A percentile compares a stretch with the other conserved stretches of the same genome.
Evolutionary conservation across 352 stramenopile species (phyloP).

Genomic region (Globisporangium viniferum): DNA sequence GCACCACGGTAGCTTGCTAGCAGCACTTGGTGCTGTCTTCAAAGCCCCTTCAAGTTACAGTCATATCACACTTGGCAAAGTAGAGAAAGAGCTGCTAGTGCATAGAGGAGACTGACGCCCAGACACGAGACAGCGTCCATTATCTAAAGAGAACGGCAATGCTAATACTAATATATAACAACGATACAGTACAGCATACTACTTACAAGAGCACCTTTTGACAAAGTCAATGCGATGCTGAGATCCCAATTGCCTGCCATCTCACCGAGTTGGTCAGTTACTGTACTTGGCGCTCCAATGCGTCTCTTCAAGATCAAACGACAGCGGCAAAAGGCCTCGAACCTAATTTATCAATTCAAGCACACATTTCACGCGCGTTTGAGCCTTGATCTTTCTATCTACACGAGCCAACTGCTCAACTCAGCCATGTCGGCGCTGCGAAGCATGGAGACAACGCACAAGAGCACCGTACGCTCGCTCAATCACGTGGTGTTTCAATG

Average conservation of each 20-base stretch:
- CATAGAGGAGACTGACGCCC: not conserved
- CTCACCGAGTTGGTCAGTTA: not conserved
- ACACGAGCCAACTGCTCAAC: no score
- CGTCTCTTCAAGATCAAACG: constrained; percentile 1
- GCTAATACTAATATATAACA: not conserved
- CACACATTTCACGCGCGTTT: not conserved
- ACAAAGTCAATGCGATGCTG: not conserved
- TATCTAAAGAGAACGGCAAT: not conserved
- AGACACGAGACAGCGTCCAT: no score
- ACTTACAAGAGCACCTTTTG: not conserved
- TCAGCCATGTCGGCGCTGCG: constrained; percentile 70
- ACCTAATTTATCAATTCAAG: not conserved
- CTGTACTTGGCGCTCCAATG: not conserved
- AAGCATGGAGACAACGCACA: constrained; percentile 91
- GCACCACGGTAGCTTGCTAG: not conserved
- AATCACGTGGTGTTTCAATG: not conserved
- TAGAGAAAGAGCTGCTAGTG: not conserved
- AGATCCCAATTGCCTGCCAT: not conserved
- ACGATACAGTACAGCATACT: not conserved
- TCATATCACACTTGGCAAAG: no score
- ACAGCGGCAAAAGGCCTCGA: not conserved
- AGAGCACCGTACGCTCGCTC: constrained; percentile 54
- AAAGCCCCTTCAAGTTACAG: not conserved
- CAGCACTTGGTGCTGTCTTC: not conserved
- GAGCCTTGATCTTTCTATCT: not conserved